Evolutionary conservation across 2,329 filamentous ascomycete species (phyloP), one percentile per base, ranked within the genome.

Genomic region (Helicocarpus griseus): DNA sequence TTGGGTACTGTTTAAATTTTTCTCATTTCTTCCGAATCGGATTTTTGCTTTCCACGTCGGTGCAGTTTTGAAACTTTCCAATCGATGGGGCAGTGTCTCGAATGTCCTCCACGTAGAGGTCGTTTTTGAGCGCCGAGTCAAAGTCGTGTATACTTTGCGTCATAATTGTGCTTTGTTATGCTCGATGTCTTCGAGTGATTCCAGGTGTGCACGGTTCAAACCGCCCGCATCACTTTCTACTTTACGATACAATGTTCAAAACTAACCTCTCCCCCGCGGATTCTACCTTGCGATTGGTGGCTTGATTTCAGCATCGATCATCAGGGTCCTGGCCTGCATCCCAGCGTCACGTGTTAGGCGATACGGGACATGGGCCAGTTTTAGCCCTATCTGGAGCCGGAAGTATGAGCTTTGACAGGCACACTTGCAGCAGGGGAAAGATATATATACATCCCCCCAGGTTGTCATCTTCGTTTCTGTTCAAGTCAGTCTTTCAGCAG

Each of bases 281-380:
- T 19, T 45, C 43, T 33, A 29, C 43, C 11, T 14, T 13, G 21
- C 19, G 44, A 46, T 46, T 46, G 44, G 44, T 46, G 44, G 44
- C 19, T 35, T 24, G 21, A 28, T 46, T n/a, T 17, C 24, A 45
- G n/a, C 29, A 24, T n/a, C 29, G 29, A 46, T 46, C 28, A 46
- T 46, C 44, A 46, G 44, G 44, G 44, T 46, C 44, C 43, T 46
- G 44, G 44, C 19, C 44, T 35, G 5, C 11, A 35, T 46, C 17
- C 28, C 44, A 46, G 26, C 24, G 33, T 49, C 46, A 49, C 46
- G 46, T 49, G 46, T 49, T 38, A 29, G 35, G 22, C 46, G 19
- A 49, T 36, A 39, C 46, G 46, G 29, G 46, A 33, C 46, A 46
- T 46, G 26, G 28, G 26, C 4, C n/a, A n/a, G n/a, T 14, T 31